phyloP scores from a whole-genome alignment of 140 eudicot species.

The Erigeron philadelphicus region DNA sequence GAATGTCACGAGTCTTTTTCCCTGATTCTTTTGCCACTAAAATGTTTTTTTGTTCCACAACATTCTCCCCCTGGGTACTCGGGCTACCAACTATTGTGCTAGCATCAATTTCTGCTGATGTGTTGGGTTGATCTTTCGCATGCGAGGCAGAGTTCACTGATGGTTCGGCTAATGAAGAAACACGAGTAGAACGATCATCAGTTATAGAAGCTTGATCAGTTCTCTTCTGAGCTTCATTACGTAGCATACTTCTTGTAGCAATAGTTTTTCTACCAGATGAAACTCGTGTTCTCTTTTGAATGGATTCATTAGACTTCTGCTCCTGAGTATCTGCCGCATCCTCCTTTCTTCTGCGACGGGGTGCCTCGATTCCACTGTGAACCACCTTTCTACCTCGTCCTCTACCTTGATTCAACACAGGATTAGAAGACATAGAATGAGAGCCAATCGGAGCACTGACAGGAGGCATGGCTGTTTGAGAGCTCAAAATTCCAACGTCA shows the following conservation, averaged over 20 bases:
- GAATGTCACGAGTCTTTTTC: constrained; percentile 19
- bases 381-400: constrained; percentile 54
- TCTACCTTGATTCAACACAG: constrained; percentile 47
- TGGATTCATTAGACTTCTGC: constrained; percentile 41
- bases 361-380: constrained; percentile 46
- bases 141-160: constrained; percentile 6
- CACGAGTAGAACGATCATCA: constrained; percentile 19
- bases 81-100: constrained; percentile 15
- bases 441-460: constrained; percentile 26
- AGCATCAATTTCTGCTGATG: not conserved
- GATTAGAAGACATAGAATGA: constrained; percentile 21
- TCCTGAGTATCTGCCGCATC: constrained; percentile 44
- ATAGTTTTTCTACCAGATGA: constrained; percentile 49
- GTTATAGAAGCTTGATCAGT: constrained; percentile 21
- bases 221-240: constrained; percentile 33
- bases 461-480: constrained; percentile 30
- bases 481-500: constrained; percentile 18
- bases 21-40: constrained; percentile 21
- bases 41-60: constrained; percentile 17
- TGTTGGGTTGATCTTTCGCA: constrained; percentile 19
- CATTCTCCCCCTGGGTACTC: constrained; percentile 22
- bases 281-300: constrained; percentile 46
- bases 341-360: constrained; percentile 54
- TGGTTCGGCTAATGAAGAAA: constrained; percentile 19
- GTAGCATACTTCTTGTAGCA: constrained; percentile 51